Evolutionary conservation across 768 basidiomycete genomes (phyloP), one percentile per base, ranked within the genome.

Genomic region (Suillus americanus): DNA sequence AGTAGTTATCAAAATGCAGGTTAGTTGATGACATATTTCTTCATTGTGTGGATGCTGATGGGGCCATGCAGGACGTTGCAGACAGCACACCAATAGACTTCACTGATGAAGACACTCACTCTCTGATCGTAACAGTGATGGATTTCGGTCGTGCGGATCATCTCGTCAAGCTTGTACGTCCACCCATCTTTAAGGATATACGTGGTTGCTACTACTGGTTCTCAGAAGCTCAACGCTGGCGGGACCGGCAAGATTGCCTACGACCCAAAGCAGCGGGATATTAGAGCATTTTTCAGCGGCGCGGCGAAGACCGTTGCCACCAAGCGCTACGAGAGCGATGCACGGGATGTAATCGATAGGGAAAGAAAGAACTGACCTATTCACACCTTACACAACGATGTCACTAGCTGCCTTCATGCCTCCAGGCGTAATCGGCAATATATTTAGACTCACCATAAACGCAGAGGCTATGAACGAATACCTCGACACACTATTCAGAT

Each of bases 241-340:
- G 92, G 94, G 1, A 89, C 92, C 54, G 89, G 91, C 7, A 87
- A 85, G 55, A 73, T 83, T 14, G 84, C 88, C 1, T 83, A 89
- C 71, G 93, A 95, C 71, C 86, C 87, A 37, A 85, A 85, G 64
- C 93, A 96, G 73, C 81, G 84, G 66, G 86, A 89, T 71, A 89
- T 95, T 54, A 83, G 90, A 25, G 81, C 83, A 3, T 94, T 93
- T 80, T 91, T 94, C 68, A 82, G 83, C 45, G 81, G 83, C 20
- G 62, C 51, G 33, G 67, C 69, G 63, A 41, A 65, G 23, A 54
- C 64, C 28, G 65, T 60, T 8, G 64, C 48, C 23, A 56, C 56
- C 5, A 62, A 68, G 35, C 55, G 68, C 12, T 65, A 64, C 51
- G 69, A 73, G 62, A 76, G 73, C 51, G 74, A 77, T 35, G 74